A percentile compares a stretch with the other conserved stretches of the same genome.
Evolutionary conservation across 164 flowering plant species (phyloP).

Genomic region (Vitis rupestris): DNA sequence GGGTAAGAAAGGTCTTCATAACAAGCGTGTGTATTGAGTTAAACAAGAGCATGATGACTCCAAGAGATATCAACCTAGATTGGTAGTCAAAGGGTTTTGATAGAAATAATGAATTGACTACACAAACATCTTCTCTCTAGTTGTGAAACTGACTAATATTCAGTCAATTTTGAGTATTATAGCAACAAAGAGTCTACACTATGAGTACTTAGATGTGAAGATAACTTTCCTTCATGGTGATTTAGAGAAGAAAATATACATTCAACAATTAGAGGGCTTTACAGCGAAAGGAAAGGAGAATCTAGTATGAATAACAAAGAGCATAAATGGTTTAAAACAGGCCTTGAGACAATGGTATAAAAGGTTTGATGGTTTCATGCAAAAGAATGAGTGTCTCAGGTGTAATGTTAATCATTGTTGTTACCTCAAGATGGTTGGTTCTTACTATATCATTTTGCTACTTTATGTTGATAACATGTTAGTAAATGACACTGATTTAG

Average conservation of each 20-base stretch:
- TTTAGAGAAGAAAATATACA: neutral
- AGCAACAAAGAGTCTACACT: neutral
- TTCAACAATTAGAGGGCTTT: neutral
- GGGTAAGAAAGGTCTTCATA: neutral
- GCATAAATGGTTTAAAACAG: neutral
- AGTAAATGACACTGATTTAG: neutral
- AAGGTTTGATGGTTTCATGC: neutral
- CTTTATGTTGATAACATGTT: neutral
- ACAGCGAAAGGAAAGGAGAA: neutral
- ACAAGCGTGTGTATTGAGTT: neutral
- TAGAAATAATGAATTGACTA: neutral
- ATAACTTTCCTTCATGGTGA: neutral
- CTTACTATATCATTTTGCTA: too few species aligned
- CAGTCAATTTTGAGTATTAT: neutral
- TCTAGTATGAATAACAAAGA: neutral
- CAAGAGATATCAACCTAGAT: neutral
- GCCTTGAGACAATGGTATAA: neutral
- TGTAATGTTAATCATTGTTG: neutral
- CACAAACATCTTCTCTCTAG: neutral
- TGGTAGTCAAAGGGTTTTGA: neutral
- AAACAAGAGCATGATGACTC: neutral
- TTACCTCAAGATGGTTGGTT: neutral
- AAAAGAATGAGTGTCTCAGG: neutral
- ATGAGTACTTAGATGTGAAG: conserved; percentile 1
- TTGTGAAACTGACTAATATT: neutral